Conservation (phyloP, 1,139 yeast species). For the Lizanozyma gosingica region DNA sequence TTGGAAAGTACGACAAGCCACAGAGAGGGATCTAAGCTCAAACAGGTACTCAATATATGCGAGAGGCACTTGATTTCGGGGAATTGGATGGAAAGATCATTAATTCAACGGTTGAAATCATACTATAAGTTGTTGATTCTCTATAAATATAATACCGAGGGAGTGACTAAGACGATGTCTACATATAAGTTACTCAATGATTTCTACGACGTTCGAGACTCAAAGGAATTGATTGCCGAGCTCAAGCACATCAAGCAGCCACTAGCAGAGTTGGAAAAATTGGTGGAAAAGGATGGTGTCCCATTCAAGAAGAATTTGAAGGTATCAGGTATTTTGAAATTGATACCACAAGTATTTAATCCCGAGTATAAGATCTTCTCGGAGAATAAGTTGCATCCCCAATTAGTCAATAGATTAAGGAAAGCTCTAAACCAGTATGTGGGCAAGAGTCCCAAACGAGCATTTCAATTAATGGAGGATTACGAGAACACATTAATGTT, state of each 20-base stretch:
- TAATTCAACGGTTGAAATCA: slow-evolving; percentile 14
- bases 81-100: slow-evolving; percentile 20
- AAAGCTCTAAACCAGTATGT: slow-evolving; percentile 12
- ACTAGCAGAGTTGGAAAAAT: not conserved
- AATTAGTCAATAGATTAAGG: slow-evolving; percentile 11
- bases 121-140: slow-evolving; percentile 18
- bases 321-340: slow-evolving; percentile 7
- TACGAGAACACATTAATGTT: slow-evolving; percentile 6
- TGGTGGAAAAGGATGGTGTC: not conserved
- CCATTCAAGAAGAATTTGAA: slow-evolving; percentile 8
- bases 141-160: slow-evolving; percentile 10
- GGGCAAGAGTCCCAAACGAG: slow-evolving; percentile 9
- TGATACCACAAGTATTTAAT: slow-evolving; percentile 17
- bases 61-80: slow-evolving; percentile 25
- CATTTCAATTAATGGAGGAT: slow-evolving; percentile 20
- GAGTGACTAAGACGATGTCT: slow-evolving; percentile 8
- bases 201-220: slow-evolving; percentile 18
- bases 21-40: not conserved
- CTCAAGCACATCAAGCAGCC: not conserved
- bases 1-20: no score
- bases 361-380: slow-evolving; percentile 17
- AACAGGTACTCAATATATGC: slow-evolving; percentile 8
- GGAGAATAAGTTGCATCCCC: slow-evolving; percentile 14
- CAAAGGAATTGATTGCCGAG: slow-evolving; percentile 1
- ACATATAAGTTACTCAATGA: slow-evolving; percentile 18